Evolutionary conservation across 306 rosid genomes (phyloP).

Genomic region (Arachis hypogaea): DNA sequence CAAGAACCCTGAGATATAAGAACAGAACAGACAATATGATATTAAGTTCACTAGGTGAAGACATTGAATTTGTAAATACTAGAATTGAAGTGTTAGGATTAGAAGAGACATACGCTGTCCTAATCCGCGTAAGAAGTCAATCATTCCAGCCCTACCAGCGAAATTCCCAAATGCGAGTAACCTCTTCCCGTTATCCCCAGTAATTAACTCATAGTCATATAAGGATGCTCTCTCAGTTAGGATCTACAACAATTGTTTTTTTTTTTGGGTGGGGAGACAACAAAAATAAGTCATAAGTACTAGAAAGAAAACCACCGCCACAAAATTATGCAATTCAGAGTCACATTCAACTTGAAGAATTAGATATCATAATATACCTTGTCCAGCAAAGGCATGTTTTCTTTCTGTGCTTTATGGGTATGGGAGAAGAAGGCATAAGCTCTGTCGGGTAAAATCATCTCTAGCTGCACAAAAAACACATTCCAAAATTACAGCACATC

Average conservation of each 20-base stretch:
- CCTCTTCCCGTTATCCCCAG: constrained; percentile 76
- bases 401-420: constrained; percentile 94
- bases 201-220: constrained; percentile 89
- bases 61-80: constrained; percentile 23
- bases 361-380: constrained; percentile 47
- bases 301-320: not conserved
- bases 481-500: not conserved
- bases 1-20: constrained; percentile 62
- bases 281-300: constrained; percentile 16
- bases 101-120: constrained; percentile 69
- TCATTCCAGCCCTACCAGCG: constrained; percentile 94
- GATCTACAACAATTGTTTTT: constrained; percentile 48
- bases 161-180: constrained; percentile 88
- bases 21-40: constrained; percentile 21
- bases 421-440: constrained; percentile 94
- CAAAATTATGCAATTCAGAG: constrained; percentile 6
- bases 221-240: constrained; percentile 72
- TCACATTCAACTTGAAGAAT: constrained; percentile 9
- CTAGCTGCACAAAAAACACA: constrained; percentile 58
- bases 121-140: constrained; percentile 78
- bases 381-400: constrained; percentile 87
- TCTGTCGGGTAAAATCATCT: constrained; percentile 87
- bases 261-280: not conserved
- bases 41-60: constrained; percentile 14
- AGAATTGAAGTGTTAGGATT: constrained; percentile 14